phyloP scores from a whole-genome alignment of 148 eudicot genomes.

The Diospyros kaki region DNA sequence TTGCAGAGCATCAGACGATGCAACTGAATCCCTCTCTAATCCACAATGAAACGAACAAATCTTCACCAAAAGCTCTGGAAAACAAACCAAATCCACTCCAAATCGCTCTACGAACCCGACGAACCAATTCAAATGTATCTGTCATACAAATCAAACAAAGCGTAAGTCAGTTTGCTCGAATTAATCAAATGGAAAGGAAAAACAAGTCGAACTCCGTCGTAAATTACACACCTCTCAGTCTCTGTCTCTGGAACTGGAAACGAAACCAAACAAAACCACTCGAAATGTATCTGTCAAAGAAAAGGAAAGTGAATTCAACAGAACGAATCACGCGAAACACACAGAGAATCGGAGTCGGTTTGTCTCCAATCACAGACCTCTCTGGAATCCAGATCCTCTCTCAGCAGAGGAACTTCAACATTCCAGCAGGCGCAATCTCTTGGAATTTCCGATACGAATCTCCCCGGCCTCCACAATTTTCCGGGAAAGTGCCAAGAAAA shows the following conservation, averaged over 20 bases:
- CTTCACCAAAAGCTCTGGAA: slow-evolving; percentile 5
- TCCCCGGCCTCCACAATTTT: background rate
- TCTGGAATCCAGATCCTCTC: slow-evolving; percentile 20
- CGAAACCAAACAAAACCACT: slow-evolving; percentile 4
- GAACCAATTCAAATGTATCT: background rate
- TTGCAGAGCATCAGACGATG: slow-evolving; percentile 6
- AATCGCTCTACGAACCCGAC: background rate
- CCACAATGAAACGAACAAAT: background rate
- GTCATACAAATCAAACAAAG: background rate
- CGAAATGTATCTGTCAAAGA: slow-evolving; percentile 12
- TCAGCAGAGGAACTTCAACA: slow-evolving; percentile 9
- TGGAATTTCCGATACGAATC: slow-evolving; percentile 7
- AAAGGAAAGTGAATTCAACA: slow-evolving; percentile 5
- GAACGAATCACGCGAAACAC: slow-evolving; percentile 1
- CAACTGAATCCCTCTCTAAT: background rate
- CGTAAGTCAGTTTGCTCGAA: slow-evolving; percentile 4
- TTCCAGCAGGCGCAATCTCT: background rate
- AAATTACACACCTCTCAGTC: background rate
- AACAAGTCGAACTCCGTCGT: background rate
- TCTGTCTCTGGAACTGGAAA: background rate
- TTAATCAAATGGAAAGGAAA: no score
- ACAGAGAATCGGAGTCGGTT: background rate
- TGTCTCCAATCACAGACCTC: background rate
- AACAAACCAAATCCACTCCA: slow-evolving; percentile 8
- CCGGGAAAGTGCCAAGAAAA: slow-evolving; percentile 2